Base-by-base conservation (phyloP, 2,329 filamentous ascomycete species). In the Cladosporium sp. region DNA sequence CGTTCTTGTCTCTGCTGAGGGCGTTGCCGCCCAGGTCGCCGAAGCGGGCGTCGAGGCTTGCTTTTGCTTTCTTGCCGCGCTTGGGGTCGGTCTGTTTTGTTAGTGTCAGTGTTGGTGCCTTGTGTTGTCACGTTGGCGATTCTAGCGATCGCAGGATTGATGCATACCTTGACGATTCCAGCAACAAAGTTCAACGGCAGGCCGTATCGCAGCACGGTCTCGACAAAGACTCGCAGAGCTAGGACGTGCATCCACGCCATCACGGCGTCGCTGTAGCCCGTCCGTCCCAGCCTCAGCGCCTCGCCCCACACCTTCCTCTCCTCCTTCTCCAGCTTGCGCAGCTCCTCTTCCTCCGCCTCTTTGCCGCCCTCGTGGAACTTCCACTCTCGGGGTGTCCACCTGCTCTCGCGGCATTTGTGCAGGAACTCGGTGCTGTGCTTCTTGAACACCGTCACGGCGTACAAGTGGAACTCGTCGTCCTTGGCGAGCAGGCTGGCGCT, bases 201-300 rank as follows among this genome's bases (percentile, higher is more conserved):
- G 30, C 95, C 95, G 75, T 99, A 99, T 70, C 95, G 88, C 75
- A 99, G 82, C n/a, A 99, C 95, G 5, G 93, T 97, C 84, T 99
- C 95, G 23, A 99, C 95, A 79, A 98, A 99, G 23, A 98, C 93
- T 63, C 95, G 85, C 73, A 99, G 81, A 7, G 93, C 91, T 74
- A 98, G 83, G 30, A 97, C 91, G 76, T 99, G 95, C 58, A 96
- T 86, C 92, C 93, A 97, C 63, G 94, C 90, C 92, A 97, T 97
- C 70, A 97, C 92, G 68, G 90, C 90, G 81, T 99, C 95, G 75
- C 92, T 94, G 88, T 95, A 99, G 18, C 92, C 93, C n/a, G 92
- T 96, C 68, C 93, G 85, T 16, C 90, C 92, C 72, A 97, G 84
- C 70, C 93, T 86, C 74, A 99, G 79, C 3, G 93, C 93, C 80